phyloP scores from a whole-genome alignment of 192 early-diverging fungal genomes.

The Phycomyces nitens region DNA sequence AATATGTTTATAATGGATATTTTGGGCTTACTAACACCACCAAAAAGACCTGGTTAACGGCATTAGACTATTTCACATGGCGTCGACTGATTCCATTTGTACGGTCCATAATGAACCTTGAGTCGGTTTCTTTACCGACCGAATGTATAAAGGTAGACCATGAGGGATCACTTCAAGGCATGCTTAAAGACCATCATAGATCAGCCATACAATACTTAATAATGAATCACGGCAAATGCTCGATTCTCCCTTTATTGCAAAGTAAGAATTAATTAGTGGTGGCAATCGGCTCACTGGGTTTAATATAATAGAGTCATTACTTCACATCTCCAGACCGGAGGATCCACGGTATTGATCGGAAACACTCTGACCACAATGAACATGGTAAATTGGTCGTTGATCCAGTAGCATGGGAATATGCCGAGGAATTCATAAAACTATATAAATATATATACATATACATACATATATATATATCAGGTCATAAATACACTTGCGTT shows the following conservation, averaged over 20 bases:
- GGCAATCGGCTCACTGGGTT: neutral
- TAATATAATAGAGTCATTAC: conserved; percentile 40
- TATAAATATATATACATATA: neutral
- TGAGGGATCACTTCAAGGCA: neutral
- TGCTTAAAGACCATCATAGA: conserved; percentile 18
- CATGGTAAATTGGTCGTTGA: conserved; percentile 48
- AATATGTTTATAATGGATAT: neutral
- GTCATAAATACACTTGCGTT: conserved; percentile 52
- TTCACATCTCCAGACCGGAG: conserved; percentile 48
- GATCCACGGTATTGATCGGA: conserved; percentile 46
- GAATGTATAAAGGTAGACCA: conserved; percentile 46
- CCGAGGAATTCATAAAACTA: neutral
- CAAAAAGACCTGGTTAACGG: conserved; percentile 26
- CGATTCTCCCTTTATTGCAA: conserved; percentile 16
- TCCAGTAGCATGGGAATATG: no score
- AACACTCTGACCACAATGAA: conserved; percentile 53
- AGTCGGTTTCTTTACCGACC: conserved; percentile 47
- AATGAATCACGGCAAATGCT: conserved; percentile 35
- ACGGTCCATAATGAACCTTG: conserved; percentile 48
- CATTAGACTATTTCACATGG: conserved; percentile 43
- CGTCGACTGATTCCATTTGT: conserved; percentile 46
- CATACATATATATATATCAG: conserved; percentile 14
- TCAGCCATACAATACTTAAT: conserved; percentile 48
- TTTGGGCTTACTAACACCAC: no score
- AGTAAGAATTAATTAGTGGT: conserved; percentile 5